Evolutionary conservation across 192 early-diverging fungal species (phyloP), one percentile per base, ranked within the genome.

Genomic region (Chytriomyces hyalinus): DNA sequence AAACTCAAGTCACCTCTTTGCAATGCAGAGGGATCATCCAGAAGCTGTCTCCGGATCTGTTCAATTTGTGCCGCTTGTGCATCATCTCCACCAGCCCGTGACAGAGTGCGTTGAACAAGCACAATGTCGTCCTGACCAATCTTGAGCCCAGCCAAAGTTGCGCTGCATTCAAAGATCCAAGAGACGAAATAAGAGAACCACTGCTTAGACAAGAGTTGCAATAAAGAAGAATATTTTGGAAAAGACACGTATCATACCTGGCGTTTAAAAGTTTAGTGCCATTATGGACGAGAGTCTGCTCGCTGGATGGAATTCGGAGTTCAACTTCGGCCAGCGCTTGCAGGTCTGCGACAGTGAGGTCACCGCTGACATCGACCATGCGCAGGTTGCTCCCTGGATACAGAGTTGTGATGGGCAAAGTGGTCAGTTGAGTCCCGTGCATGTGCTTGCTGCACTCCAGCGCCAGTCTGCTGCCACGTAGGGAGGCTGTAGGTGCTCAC

Each of bases 251-350:
- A 65, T 15, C 20, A 15, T 48, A 46, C 10, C 66, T n/a, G 1
- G 79, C 80, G 50, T 93, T 91, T 2, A 65, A 75, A 6, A 96
- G 85, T 75, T 82, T 84, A 9, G 67, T 68, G 13, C 92, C 92
- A 66, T 96, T 91, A 80, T 91, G 87, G 67, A 82, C 77, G 44
- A 99, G 65, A 2, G 73, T 57, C 79, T 96, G 95, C 43, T 89
- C 82, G 6, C 61, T 80, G 11, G 87, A 77, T 4, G 93, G 85
- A 59, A 93, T 90, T 13, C 85, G 82, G 70, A 92, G 91, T 82
- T 96, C 93, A n/a, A 85, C 89, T 82, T 96, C 95, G n/a, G 95
- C 85, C 26, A 98, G 85, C 26, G 93, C 95, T 48, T 51, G 20
- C 13, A 82, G 28, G 46, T 83, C 78, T n/a, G 65, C 73, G 48